Conservation (phyloP, 495 filamentous ascomycete genomes). For the Amniculicola lignicola region DNA sequence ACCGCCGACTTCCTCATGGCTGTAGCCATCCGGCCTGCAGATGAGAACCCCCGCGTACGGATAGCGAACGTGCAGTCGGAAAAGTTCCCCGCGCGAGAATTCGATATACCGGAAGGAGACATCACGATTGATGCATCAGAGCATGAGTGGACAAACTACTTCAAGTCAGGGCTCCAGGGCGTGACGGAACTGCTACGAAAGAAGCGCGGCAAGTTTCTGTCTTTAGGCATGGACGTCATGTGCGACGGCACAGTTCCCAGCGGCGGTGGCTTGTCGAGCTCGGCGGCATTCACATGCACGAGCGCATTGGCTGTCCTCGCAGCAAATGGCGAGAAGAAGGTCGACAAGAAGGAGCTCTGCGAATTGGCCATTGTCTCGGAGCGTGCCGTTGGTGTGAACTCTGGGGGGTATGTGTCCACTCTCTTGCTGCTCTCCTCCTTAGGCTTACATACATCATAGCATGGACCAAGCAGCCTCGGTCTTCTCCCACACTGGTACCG, state of each 20-base stretch:
- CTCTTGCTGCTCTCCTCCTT: background rate
- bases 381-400: conserved; percentile 91
- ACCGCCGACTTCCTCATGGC: conserved; percentile 87
- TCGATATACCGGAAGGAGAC: conserved; percentile 59
- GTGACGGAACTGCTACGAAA: conserved; percentile 75
- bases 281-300: conserved; percentile 89
- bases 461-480: conserved; percentile 99
- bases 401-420: conserved; percentile 72
- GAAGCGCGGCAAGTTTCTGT: conserved; percentile 56
- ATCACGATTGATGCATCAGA: conserved; percentile 43
- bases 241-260: conserved; percentile 89
- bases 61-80: conserved; percentile 74
- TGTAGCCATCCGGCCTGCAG: conserved; percentile 58
- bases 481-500: conserved; percentile 78
- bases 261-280: conserved; percentile 88
- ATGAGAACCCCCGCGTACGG: conserved; percentile 51
- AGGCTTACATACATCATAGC: conserved; percentile 37
- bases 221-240: conserved; percentile 79
- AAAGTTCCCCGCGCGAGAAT: conserved; percentile 75
- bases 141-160: conserved; percentile 96
- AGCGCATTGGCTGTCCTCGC: conserved; percentile 84
- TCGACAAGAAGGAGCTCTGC: conserved; percentile 85
- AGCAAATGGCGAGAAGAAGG: conserved; percentile 73
- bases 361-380: conserved; percentile 93
- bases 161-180: conserved; percentile 84